These are phyloP conservation scores for Lumnitzera racemosa DNA, from an alignment of 345 rosid species.

Conservation along the genomic window DNA sequence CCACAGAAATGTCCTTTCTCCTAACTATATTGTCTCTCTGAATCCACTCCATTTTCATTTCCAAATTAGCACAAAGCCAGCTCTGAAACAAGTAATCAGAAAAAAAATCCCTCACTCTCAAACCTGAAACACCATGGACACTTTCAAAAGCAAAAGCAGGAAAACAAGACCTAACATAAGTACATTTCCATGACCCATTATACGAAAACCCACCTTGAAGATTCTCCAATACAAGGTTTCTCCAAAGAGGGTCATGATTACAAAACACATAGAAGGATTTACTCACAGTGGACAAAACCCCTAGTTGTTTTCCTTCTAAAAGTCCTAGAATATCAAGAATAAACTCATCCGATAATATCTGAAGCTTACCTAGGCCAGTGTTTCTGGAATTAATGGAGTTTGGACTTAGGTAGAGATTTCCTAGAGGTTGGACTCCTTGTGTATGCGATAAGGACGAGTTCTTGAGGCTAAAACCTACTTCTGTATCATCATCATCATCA, in stretches of 20 bases:
- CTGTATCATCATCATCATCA: slow-evolving; percentile 32
- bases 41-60: slow-evolving; percentile 93
- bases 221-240: slow-evolving; percentile 66
- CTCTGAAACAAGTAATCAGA: slow-evolving; percentile 92
- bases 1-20: slow-evolving; percentile 62
- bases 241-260: slow-evolving; percentile 82
- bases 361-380: slow-evolving; percentile 79
- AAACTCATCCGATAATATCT: slow-evolving; percentile 61
- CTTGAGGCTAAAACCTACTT: slow-evolving; percentile 53
- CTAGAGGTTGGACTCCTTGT: slow-evolving; percentile 84
- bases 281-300: slow-evolving; percentile 60
- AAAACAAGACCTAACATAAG: slow-evolving; percentile 43
- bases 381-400: slow-evolving; percentile 57
- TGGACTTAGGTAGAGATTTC: slow-evolving; percentile 59
- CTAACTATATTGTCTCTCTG: slow-evolving; percentile 71
- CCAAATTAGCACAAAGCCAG: slow-evolving; percentile 96
- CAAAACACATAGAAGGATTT: slow-evolving; percentile 70
- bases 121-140: slow-evolving; percentile 10
- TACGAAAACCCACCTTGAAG: slow-evolving; percentile 53
- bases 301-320: slow-evolving; percentile 48
- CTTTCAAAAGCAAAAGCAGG: slow-evolving; percentile 25
- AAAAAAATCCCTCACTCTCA: slow-evolving; percentile 67
- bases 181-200: slow-evolving; percentile 65
- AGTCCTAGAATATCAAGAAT: slow-evolving; percentile 72
- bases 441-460: slow-evolving; percentile 40